phyloP scores from a whole-genome alignment of 768 basidiomycete species.

The Ramaria sp. region DNA sequence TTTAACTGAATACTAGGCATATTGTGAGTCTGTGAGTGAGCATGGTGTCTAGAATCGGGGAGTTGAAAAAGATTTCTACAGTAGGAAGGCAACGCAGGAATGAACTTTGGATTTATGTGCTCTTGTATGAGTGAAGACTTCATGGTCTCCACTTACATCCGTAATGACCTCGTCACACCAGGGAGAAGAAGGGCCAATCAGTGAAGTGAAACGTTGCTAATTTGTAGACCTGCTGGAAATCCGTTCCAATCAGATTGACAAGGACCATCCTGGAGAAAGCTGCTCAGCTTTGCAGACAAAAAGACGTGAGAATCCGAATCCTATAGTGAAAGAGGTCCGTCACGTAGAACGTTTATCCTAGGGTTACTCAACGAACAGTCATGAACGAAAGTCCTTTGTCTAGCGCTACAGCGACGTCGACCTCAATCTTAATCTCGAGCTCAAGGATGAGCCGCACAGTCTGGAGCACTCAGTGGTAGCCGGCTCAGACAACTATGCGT shows the following conservation, averaged over 20 bases:
- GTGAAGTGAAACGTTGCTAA: background rate
- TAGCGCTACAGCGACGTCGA: too few species aligned
- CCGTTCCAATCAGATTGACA: background rate
- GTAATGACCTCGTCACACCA: conserved; percentile 6
- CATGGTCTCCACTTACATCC: conserved; percentile 10
- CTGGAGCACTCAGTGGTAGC: too few species aligned
- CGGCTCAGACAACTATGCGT: too few species aligned
- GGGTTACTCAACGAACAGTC: too few species aligned
- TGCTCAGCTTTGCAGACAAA: background rate
- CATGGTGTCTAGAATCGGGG: background rate
- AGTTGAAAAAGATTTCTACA: background rate
- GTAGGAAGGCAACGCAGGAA: conserved; percentile 11
- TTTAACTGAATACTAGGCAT: too few species aligned
- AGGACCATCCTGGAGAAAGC: background rate
- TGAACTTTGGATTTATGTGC: conserved; percentile 10
- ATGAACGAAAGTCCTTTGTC: too few species aligned
- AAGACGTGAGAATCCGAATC: background rate
- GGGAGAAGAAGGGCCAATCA: background rate
- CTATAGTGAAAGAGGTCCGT: background rate
- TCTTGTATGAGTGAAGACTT: conserved; percentile 1
- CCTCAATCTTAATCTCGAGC: too few species aligned
- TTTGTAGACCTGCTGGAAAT: background rate
- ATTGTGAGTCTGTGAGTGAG: background rate
- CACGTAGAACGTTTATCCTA: too few species aligned
- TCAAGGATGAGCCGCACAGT: too few species aligned